Conservation (phyloP, 192 early-diverging fungal species). For the Phlyctochytrium planicorne region DNA sequence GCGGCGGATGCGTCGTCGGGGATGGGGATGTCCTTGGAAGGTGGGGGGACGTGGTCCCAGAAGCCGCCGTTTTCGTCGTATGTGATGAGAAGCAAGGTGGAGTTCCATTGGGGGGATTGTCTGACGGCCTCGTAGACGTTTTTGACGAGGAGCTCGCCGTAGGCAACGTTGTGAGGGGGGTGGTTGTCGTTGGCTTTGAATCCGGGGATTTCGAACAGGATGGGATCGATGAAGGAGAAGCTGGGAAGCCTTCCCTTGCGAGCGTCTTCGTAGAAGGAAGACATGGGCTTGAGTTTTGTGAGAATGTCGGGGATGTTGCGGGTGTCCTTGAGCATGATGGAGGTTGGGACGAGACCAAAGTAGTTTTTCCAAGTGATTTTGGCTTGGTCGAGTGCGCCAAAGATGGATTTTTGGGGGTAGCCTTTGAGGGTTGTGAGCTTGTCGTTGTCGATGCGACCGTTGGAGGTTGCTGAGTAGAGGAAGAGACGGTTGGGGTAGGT, state of each 20-base stretch:
- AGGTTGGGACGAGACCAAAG: too few relatives aligned
- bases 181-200: slow-evolving; percentile 17
- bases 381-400: slow-evolving; percentile 2
- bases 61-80: slow-evolving; percentile 56
- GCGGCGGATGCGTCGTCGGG: slow-evolving; percentile 32
- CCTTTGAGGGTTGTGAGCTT: slow-evolving; percentile 2
- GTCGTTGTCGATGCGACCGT: slow-evolving; percentile 10
- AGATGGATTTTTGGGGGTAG: slow-evolving; percentile 9
- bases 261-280: slow-evolving; percentile 25
- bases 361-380: slow-evolving; percentile 17
- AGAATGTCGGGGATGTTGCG: not conserved
- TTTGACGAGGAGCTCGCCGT: slow-evolving; percentile 34
- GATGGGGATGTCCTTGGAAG: slow-evolving; percentile 38
- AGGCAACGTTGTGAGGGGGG: slow-evolving; percentile 22
- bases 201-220: slow-evolving; percentile 10
- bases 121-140: slow-evolving; percentile 49
- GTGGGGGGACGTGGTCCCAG: slow-evolving; percentile 51
- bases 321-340: too few relatives aligned
- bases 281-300: slow-evolving; percentile 5
- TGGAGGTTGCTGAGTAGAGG: slow-evolving; percentile 17
- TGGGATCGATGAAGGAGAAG: slow-evolving; percentile 37
- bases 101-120: slow-evolving; percentile 47
- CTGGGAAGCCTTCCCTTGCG: slow-evolving; percentile 23
- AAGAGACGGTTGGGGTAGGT: slow-evolving; percentile 23
- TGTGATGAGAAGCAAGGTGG: slow-evolving; percentile 44